Evolutionary conservation across 257 asterid species (phyloP).

Genomic region (Anisodus acutangulus): DNA sequence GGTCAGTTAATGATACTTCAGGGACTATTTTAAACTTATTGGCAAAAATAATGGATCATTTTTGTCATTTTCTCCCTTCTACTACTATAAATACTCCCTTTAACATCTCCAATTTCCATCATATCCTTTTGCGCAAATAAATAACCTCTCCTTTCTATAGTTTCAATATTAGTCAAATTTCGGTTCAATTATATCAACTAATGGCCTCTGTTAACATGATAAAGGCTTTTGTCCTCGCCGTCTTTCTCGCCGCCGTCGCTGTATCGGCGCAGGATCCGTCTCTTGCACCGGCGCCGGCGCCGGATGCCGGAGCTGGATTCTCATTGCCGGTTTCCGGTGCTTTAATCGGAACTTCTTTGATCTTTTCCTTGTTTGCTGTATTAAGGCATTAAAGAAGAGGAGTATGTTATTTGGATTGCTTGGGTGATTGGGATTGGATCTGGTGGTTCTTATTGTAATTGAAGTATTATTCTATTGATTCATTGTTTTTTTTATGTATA

Average conservation of each 20-base stretch:
- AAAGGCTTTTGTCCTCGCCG: slow-evolving; percentile 36
- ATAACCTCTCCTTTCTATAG: background rate
- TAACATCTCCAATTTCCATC: background rate
- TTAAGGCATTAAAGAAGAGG: background rate
- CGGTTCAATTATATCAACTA: background rate
- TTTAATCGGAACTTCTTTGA: slow-evolving; percentile 21
- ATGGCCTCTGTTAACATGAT: slow-evolving; percentile 58
- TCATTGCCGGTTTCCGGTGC: slow-evolving; percentile 10
- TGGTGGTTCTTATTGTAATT: background rate
- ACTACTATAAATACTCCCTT: background rate
- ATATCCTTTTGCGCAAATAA: too few relatives aligned
- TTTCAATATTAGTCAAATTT: background rate
- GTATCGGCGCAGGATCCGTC: slow-evolving; percentile 49
- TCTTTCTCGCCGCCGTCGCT: slow-evolving; percentile 39
- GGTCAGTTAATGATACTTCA: too few relatives aligned
- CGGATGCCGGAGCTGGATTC: slow-evolving; percentile 1
- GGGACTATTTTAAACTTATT: too few relatives aligned
- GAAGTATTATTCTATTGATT: slow-evolving; percentile 18
- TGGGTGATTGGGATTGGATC: background rate
- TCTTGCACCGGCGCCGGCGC: slow-evolving; percentile 34
- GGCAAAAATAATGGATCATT: too few relatives aligned
- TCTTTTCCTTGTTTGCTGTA: background rate
- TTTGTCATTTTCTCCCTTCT: too few relatives aligned
- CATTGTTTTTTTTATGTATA: background rate
- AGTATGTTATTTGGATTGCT: background rate